phyloP scores from a whole-genome alignment of 495 filamentous ascomycete genomes.

The Emericellopsis terricola region DNA sequence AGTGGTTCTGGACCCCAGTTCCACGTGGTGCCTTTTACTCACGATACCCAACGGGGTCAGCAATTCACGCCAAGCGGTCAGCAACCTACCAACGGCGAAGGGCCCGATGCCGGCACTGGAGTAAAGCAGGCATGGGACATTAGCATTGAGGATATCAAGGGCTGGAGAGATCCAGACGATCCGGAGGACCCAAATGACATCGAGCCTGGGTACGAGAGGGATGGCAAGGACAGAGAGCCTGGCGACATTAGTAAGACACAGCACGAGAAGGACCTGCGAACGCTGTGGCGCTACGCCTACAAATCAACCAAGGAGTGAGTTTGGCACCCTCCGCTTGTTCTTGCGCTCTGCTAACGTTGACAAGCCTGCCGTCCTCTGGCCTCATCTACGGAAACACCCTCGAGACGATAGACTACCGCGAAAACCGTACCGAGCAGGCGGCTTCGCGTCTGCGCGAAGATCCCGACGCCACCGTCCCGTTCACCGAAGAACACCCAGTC shows the following conservation, averaged over 20 bases:
- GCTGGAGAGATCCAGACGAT: conserved; percentile 1
- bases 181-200: conserved; percentile 1
- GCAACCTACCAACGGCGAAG: neutral
- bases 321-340: neutral
- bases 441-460: conserved; percentile 10
- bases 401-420: conserved; percentile 15
- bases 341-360: neutral
- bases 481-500: conserved; percentile 14
- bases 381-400: conserved; percentile 29
- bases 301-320: conserved; percentile 2
- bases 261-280: conserved; percentile 3
- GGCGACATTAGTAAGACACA: conserved; percentile 1
- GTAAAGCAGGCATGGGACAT: neutral
- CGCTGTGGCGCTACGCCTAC: conserved; percentile 2
- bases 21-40: neutral
- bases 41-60: neutral
- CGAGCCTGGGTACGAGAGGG: conserved; percentile 1
- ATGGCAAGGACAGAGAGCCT: conserved; percentile 2
- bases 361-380: neutral
- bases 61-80: neutral
- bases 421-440: conserved; percentile 8
- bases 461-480: conserved; percentile 7
- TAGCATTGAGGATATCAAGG: conserved; percentile 1
- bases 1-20: conserved; percentile 1
- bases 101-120: no score